phyloP scores from a whole-genome alignment of 495 filamentous ascomycete species.

The Bathelium albidoporum region DNA sequence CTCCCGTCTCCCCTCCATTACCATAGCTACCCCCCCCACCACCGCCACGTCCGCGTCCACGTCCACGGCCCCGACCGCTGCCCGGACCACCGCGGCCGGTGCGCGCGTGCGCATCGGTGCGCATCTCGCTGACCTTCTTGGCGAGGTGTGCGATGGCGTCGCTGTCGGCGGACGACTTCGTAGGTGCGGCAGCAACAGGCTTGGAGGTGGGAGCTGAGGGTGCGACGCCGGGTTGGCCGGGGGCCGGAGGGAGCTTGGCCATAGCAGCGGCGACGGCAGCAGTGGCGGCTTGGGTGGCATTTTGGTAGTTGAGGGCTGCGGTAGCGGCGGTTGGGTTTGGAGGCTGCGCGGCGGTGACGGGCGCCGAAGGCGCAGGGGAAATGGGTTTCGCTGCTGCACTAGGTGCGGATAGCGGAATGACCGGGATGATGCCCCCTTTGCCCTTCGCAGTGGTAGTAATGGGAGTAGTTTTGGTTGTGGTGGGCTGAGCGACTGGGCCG shows the following conservation, averaged over 20 bases:
- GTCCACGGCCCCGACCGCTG: slow-evolving; percentile 25
- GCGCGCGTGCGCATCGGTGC: slow-evolving; percentile 45
- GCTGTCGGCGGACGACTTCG: slow-evolving; percentile 18
- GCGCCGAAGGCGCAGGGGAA: slow-evolving; percentile 18
- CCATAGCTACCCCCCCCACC: slow-evolving; percentile 41
- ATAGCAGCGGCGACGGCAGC: slow-evolving; percentile 83
- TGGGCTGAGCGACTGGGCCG: slow-evolving; percentile 24
- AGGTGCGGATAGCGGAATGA: slow-evolving; percentile 32
- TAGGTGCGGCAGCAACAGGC: slow-evolving; percentile 29
- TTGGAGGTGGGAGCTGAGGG: neutral
- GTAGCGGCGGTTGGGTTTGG: slow-evolving; percentile 23
- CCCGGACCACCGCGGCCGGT: slow-evolving; percentile 24
- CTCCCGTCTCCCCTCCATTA: slow-evolving; percentile 36
- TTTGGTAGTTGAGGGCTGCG: slow-evolving; percentile 37
- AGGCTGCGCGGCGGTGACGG: slow-evolving; percentile 22
- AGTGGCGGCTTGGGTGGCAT: slow-evolving; percentile 73
- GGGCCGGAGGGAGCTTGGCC: slow-evolving; percentile 61
- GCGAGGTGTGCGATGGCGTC: slow-evolving; percentile 64
- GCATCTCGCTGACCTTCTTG: slow-evolving; percentile 80
- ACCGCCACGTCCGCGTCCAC: slow-evolving; percentile 48
- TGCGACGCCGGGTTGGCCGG: slow-evolving; percentile 21
- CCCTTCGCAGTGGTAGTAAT: slow-evolving; percentile 54
- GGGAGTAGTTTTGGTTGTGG: slow-evolving; percentile 29
- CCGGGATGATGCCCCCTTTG: slow-evolving; percentile 50
- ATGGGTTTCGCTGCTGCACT: slow-evolving; percentile 8